Base-by-base conservation (phyloP, 208 protist species). In the Trypanosoma platydactyli region DNA sequence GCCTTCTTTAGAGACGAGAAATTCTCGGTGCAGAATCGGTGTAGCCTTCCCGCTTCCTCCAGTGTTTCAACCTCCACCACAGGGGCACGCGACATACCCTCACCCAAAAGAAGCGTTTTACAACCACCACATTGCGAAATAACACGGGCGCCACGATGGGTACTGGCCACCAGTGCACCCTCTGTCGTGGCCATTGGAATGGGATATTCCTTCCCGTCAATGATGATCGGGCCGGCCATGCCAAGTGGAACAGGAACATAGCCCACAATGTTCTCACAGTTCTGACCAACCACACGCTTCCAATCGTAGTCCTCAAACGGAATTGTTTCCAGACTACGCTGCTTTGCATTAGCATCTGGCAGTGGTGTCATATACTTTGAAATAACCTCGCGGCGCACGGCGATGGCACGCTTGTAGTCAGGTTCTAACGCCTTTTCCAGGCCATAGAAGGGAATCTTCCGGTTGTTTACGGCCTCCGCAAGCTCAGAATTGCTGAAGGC, bases 141-240 rank as follows among this genome's bases (percentile, higher is more conserved):
- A 49, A 97, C 98, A 52, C 94, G 92, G 16, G 91, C 96, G 40
- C 98, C 98, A 55, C 98, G 87, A 68, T 98, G 86, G 18, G 96
- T 98, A 58, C 86, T 97, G 12, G 98, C 98, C 33, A 99, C 73
- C 16, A 99, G 87, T 20, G 91, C 89, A 38, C 98, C 98, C 68
- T 99, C 98, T n/a, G 97, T 99, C 33, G 98, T 99, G 16, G 98
- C 97, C 96, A 99, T 98, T 13, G 98, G 98, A 50, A 99, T 73
- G 22, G 68, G 73, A 38, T 95, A 79, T 9, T 88, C 56, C 61
- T 94, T 76, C 3, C 93, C 95, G 71, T 99, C 93, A 0, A 99
- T 61, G 24, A 94, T 40, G 25, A 99, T 60, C 41, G 98, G 98
- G 0, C 98, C 98, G 12, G 94, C 97, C 48, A 98, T 40, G 40